Percentiles rank a stretch among this genome's conserved stretches.
Evolutionary conservation across 2,329 filamentous ascomycete genomes (phyloP).

Genomic region (Verticillium dahliae): DNA sequence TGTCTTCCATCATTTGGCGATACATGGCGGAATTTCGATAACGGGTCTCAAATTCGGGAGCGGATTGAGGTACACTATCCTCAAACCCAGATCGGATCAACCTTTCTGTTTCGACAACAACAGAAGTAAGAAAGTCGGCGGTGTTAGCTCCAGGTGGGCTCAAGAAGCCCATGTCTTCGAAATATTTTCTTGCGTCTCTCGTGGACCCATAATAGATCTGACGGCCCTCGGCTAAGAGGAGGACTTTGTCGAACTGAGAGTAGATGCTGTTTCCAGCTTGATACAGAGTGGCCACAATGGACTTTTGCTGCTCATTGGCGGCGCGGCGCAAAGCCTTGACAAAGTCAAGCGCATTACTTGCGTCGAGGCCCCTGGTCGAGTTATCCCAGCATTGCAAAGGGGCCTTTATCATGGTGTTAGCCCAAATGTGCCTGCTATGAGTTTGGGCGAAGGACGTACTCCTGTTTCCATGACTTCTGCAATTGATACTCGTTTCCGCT

Average conservation of each 20-base stretch:
- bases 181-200: slow-evolving; percentile 52
- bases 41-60: slow-evolving; percentile 51
- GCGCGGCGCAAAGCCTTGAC: slow-evolving; percentile 57
- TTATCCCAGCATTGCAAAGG: slow-evolving; percentile 61
- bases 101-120: slow-evolving; percentile 53
- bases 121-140: slow-evolving; percentile 61
- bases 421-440: slow-evolving; percentile 29
- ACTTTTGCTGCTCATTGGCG: slow-evolving; percentile 58
- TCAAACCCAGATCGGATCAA: slow-evolving; percentile 61
- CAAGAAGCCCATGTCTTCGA: slow-evolving; percentile 60
- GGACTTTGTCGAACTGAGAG: slow-evolving; percentile 67
- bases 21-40: no score
- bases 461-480: slow-evolving; percentile 38
- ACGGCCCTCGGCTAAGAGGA: slow-evolving; percentile 68
- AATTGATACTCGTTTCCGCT: slow-evolving; percentile 69
- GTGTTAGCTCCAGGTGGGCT: slow-evolving; percentile 62
- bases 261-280: slow-evolving; percentile 65
- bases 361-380: slow-evolving; percentile 64
- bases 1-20: no score
- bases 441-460: slow-evolving; percentile 17
- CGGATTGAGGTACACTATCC: slow-evolving; percentile 59
- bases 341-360: slow-evolving; percentile 68
- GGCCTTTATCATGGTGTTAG: slow-evolving; percentile 33
- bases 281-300: slow-evolving; percentile 62
- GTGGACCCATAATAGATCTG: slow-evolving; percentile 70